Percentiles rank a stretch among this genome's conserved stretches.
Evolutionary conservation across 108 stramenopile species (phyloP).

Genomic region (Skeletonema tropicum): DNA sequence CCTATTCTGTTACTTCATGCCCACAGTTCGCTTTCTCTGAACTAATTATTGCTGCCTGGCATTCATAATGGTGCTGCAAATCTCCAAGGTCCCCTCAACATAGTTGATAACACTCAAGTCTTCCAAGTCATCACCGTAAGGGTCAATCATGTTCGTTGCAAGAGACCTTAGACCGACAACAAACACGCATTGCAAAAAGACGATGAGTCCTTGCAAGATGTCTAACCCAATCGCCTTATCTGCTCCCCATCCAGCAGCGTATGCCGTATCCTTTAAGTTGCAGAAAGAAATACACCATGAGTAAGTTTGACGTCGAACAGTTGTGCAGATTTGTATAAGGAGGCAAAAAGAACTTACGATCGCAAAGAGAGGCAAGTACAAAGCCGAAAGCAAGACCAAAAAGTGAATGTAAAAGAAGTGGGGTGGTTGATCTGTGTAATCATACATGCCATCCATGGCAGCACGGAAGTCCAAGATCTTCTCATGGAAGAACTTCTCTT

Average conservation of each 20-base stretch:
- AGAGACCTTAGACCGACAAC: constrained; percentile 43
- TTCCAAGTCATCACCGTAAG: constrained; percentile 51
- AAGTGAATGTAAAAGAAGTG: constrained; percentile 67
- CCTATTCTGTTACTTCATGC: not conserved
- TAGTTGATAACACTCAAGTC: constrained; percentile 55
- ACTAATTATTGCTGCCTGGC: constrained; percentile 10
- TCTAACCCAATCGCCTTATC: constrained; percentile 77
- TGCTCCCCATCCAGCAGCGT: constrained; percentile 13
- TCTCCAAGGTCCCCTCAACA: constrained; percentile 25
- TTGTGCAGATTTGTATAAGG: too few species aligned
- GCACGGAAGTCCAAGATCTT: constrained; percentile 19
- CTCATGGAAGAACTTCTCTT: constrained; percentile 5
- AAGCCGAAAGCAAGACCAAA: constrained; percentile 41
- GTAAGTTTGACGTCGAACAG: too few species aligned
- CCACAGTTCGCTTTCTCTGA: not conserved
- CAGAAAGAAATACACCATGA: too few species aligned
- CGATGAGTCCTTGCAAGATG: constrained; percentile 42
- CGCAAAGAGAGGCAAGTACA: constrained; percentile 57
- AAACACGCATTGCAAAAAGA: constrained; percentile 44
- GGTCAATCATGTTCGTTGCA: constrained; percentile 47
- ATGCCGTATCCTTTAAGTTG: constrained; percentile 8
- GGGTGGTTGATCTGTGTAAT: constrained; percentile 46
- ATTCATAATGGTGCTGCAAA: constrained; percentile 20
- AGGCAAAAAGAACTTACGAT: constrained; percentile 2
- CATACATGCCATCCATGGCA: constrained; percentile 40